These are phyloP conservation scores for Rhizopogon vinicolor DNA, from an alignment of 768 basidiomycete genomes.

Conservation along the genomic window DNA sequence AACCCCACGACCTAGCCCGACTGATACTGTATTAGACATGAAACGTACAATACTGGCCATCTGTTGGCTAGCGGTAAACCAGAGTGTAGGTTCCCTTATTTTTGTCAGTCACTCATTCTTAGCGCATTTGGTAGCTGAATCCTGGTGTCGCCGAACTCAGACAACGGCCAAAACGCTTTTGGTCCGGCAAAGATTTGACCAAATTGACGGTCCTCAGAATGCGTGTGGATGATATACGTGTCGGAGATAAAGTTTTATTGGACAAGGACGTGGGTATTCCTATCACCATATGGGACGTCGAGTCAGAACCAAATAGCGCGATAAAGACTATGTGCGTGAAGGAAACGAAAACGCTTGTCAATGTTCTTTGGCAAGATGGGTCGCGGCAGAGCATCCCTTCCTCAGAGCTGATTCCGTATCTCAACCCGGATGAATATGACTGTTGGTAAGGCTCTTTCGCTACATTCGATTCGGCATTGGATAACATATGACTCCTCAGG, in stretches of 20 bases:
- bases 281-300: constrained; percentile 56
- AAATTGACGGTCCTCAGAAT: constrained; percentile 62
- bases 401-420: constrained; percentile 70
- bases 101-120: constrained; percentile 2
- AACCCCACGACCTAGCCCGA: constrained; percentile 34
- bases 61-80: constrained; percentile 85
- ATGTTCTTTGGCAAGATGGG: constrained; percentile 89
- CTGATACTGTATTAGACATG: constrained; percentile 67
- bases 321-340: constrained; percentile 59
- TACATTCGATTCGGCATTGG: background rate
- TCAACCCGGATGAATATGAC: constrained; percentile 89
- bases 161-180: constrained; percentile 70
- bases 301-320: constrained; percentile 37
- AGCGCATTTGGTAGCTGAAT: constrained; percentile 46
- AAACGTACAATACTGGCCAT: constrained; percentile 77
- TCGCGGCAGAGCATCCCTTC: constrained; percentile 55
- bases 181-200: constrained; percentile 60
- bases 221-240: constrained; percentile 61
- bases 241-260: constrained; percentile 68
- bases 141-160: constrained; percentile 47
- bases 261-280: constrained; percentile 46
- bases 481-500: constrained; percentile 39
- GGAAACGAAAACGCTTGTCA: constrained; percentile 65
- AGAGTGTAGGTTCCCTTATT: constrained; percentile 49
- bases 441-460: constrained; percentile 57